These are phyloP conservation scores for Elongisporangium senticosum DNA, from an alignment of 352 stramenopile species.

Conservation along the genomic window DNA sequence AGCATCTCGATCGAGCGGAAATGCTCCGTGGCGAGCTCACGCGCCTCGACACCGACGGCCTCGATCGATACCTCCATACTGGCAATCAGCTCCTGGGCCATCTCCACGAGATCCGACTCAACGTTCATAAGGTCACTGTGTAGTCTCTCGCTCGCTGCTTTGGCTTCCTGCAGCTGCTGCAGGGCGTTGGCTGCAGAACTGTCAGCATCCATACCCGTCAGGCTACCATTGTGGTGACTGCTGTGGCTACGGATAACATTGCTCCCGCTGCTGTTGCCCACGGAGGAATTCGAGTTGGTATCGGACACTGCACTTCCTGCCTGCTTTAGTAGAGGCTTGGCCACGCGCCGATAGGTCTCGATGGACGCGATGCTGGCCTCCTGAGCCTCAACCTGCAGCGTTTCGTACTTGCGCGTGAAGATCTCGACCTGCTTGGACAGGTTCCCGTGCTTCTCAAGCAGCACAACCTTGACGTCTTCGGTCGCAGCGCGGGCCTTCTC, in stretches of 20 bases:
- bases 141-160: conserved; percentile 78
- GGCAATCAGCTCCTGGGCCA: conserved; percentile 56
- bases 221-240: conserved; percentile 36
- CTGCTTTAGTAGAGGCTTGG: conserved; percentile 75
- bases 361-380: conserved; percentile 74
- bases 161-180: conserved; percentile 79
- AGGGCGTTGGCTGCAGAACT: conserved; percentile 23
- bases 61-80: conserved; percentile 64
- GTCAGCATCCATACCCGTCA: conserved; percentile 8
- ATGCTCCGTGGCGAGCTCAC: conserved; percentile 69
- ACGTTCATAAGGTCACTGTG: conserved; percentile 86
- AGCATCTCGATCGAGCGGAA: conserved; percentile 88
- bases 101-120: conserved; percentile 83
- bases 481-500: conserved; percentile 76
- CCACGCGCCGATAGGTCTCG: conserved; percentile 67
- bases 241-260: conserved; percentile 6
- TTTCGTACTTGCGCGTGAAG: conserved; percentile 58
- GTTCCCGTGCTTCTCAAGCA: conserved; percentile 66
- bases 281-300: too few species aligned
- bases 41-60: conserved; percentile 46
- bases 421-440: conserved; percentile 53
- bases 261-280: conserved; percentile 13
- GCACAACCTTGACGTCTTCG: conserved; percentile 76
- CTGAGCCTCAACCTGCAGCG: conserved; percentile 57
- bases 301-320: conserved; percentile 8